phyloP scores from a whole-genome alignment of 306 rosid species.

The Gynostemma pentaphyllum region DNA sequence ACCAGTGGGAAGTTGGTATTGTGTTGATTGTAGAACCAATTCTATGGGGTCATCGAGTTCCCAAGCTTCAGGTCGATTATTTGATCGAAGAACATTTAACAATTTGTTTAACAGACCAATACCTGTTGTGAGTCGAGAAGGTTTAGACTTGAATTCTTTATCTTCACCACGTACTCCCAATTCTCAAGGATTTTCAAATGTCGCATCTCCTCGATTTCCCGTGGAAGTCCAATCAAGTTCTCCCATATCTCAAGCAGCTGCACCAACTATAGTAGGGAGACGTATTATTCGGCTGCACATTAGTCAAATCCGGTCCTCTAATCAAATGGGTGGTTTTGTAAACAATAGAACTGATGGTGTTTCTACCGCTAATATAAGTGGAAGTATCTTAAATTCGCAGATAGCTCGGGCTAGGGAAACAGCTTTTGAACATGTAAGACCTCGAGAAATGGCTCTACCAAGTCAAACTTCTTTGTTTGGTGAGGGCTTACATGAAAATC shows the following conservation, averaged over 20 bases:
- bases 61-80: slow-evolving; percentile 39
- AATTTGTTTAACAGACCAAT: slow-evolving; percentile 37
- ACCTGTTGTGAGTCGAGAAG: slow-evolving; percentile 36
- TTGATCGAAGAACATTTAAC: slow-evolving; percentile 45
- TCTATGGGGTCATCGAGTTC: slow-evolving; percentile 61
- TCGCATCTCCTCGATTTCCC: slow-evolving; percentile 52
- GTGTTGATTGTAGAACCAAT: slow-evolving; percentile 67
- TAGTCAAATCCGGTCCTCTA: slow-evolving; percentile 46
- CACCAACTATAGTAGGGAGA: slow-evolving; percentile 72
- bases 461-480: slow-evolving; percentile 48
- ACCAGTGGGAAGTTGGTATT: slow-evolving; percentile 94
- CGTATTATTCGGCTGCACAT: slow-evolving; percentile 73
- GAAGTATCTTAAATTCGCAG: slow-evolving; percentile 32
- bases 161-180: slow-evolving; percentile 46
- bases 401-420: slow-evolving; percentile 40
- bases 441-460: slow-evolving; percentile 41
- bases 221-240: slow-evolving; percentile 48
- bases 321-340: slow-evolving; percentile 31
- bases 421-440: slow-evolving; percentile 23
- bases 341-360: slow-evolving; percentile 36
- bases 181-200: slow-evolving; percentile 46
- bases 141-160: slow-evolving; percentile 56
- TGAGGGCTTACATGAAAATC: slow-evolving; percentile 44
- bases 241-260: slow-evolving; percentile 59
- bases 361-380: slow-evolving; percentile 25